Percentiles rank a stretch among this genome's conserved stretches.
Evolutionary conservation across 73 alveolate species (phyloP).

Genomic region (Breviolum minutum): DNA sequence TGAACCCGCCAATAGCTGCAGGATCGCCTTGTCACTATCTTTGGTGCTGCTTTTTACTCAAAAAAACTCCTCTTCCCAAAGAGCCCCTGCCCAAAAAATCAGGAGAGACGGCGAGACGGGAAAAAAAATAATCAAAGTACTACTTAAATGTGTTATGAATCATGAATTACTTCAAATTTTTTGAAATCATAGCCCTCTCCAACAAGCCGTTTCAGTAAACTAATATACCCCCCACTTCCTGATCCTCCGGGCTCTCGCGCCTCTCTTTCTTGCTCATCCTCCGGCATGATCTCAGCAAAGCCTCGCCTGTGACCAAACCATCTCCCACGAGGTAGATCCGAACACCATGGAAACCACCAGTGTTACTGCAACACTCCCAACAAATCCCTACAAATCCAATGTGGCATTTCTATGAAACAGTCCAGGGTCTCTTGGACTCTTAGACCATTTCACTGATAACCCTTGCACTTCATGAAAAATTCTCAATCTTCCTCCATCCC

Average conservation of each 20-base stretch:
- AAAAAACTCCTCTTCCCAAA: too few species aligned
- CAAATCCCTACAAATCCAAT: too few species aligned
- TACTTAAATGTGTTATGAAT: background rate
- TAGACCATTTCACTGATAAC: too few species aligned
- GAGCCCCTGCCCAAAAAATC: too few species aligned
- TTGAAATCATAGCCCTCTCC: background rate
- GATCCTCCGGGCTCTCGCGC: background rate
- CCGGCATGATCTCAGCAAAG: conserved; percentile 6
- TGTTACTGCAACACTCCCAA: too few species aligned
- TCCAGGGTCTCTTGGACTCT: too few species aligned
- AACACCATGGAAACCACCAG: too few species aligned
- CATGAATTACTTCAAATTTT: background rate
- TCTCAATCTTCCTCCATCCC: too few species aligned
- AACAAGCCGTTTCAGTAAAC: background rate
- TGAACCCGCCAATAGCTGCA: conserved; percentile 45
- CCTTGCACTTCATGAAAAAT: too few species aligned
- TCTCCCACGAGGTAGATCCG: background rate
- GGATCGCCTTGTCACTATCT: background rate
- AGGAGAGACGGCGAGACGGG: too few species aligned
- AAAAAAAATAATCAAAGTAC: background rate
- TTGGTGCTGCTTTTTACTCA: background rate
- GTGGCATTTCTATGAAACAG: too few species aligned
- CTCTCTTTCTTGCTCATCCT: conserved; percentile 30
- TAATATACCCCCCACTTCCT: background rate
- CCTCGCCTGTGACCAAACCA: background rate